These are phyloP conservation scores for Phytopythium oedochilum DNA, from an alignment of 352 stramenopile genomes.

Conservation along the genomic window DNA sequence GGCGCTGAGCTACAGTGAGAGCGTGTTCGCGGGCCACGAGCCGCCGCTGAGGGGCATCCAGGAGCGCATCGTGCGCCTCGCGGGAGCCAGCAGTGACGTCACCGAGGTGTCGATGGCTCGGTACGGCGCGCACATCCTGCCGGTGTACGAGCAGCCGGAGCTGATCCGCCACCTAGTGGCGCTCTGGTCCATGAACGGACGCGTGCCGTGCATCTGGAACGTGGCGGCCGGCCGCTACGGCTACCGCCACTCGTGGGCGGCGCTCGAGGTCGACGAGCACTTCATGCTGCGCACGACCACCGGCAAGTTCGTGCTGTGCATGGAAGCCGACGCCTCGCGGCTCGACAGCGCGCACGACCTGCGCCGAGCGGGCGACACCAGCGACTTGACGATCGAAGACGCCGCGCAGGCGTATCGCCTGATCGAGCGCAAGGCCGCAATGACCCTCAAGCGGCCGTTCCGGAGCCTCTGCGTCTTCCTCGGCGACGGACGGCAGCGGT, in stretches of 20 bases:
- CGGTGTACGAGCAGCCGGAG: slow-evolving; percentile 46
- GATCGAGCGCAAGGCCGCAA: slow-evolving; percentile 40
- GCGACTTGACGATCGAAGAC: slow-evolving; percentile 55
- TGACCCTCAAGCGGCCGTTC: slow-evolving; percentile 42
- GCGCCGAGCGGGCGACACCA: slow-evolving; percentile 18
- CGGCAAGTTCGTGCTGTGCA: slow-evolving; percentile 58
- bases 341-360: slow-evolving; percentile 49
- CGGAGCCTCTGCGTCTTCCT: slow-evolving; percentile 53
- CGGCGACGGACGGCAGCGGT: slow-evolving; percentile 45
- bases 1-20: slow-evolving; percentile 38
- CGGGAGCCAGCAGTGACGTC: slow-evolving; percentile 48
- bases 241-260: slow-evolving; percentile 55
- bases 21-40: slow-evolving; percentile 44
- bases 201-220: slow-evolving; percentile 52
- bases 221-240: slow-evolving; percentile 45
- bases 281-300: slow-evolving; percentile 62
- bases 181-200: slow-evolving; percentile 48
- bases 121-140: slow-evolving; percentile 60
- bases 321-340: slow-evolving; percentile 54
- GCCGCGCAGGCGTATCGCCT: slow-evolving; percentile 56
- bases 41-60: slow-evolving; percentile 44
- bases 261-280: slow-evolving; percentile 35
- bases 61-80: slow-evolving; percentile 58
- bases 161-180: slow-evolving; percentile 42
- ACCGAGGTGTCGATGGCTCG: slow-evolving; percentile 62